Percentiles rank a stretch among this genome's conserved stretches.
These are phyloP conservation scores for Fusarium compactum DNA, from an alignment of 2,329 filamentous ascomycete genomes.

Conservation along the genomic window DNA sequence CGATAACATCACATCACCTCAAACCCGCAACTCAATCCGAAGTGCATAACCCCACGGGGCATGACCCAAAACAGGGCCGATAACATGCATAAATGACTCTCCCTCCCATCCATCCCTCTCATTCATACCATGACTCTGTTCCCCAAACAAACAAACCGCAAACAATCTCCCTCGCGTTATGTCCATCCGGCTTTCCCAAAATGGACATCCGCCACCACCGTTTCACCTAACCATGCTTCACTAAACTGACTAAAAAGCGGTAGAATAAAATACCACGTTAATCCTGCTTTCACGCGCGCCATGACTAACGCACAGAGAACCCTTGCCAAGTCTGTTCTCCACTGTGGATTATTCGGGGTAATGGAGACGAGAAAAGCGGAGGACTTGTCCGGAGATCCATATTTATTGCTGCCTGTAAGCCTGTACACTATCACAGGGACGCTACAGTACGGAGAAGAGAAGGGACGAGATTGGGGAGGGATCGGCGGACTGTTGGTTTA, in stretches of 20 bases:
- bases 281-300: neutral
- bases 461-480: too few relatives aligned
- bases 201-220: neutral
- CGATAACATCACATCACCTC: neutral
- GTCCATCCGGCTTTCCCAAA: neutral
- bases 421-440: too few relatives aligned
- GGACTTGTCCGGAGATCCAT: neutral
- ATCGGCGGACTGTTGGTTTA: neutral
- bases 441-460: neutral
- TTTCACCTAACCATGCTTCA: neutral
- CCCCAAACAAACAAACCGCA: neutral
- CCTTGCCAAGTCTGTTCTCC: neutral
- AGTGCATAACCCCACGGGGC: slow-evolving; percentile 1
- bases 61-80: neutral
- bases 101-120: too few relatives aligned
- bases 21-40: neutral
- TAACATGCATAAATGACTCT: neutral
- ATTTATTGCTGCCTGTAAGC: neutral
- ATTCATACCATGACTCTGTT: neutral
- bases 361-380: neutral
- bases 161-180: neutral
- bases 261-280: neutral
- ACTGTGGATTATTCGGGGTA: slow-evolving; percentile 7
- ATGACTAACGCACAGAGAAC: neutral
- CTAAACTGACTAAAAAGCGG: neutral